Base-by-base conservation (phyloP, 108 stramenopile genomes). In the Chaetoceros muelleri region DNA sequence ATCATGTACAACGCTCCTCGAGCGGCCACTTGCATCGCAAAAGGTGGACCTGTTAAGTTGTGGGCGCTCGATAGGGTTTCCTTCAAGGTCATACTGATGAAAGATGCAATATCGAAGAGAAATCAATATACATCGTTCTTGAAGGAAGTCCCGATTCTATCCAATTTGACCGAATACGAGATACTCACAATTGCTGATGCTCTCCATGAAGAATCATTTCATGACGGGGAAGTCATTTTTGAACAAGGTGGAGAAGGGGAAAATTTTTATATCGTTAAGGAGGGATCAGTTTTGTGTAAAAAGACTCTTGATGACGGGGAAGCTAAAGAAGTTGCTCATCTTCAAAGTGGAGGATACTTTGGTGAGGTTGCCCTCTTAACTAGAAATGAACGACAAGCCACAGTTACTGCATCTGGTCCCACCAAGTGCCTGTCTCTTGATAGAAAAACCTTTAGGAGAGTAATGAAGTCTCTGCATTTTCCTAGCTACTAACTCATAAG, bases 221-320 rank as follows among this genome's bases (percentile, higher is more conserved):
- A 76, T 34, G 53, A 70, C 10, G 94, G 83, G 16, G 79, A 84
- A n/a, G 67, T 65, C 22, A 87, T 98, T 31, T 67, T 96, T 44
- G 61, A 74, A 22, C 79, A 95, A 56, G 97, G 97, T 19, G 95
- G 95, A 45, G 64, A 61, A 24, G 96, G 92, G 18, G 84, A 96
- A 55, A 74, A 74, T 26, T 92, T 95, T 53, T 90, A 85, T 70
- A 78, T 95, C 60, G 80, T 95, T 25, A 75, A 86, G 55, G 67
- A 67, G 57, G 95, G 93, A 3, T 57, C 57, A 20, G 77, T 95
- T 3, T 66, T 79, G 29, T 80, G 82, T 0, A 84, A 67, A 17
- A 72, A 72, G 40, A 71, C 69, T 24, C 81, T 65, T 0, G 66
- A 70, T 49, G n/a, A n/a, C n/a, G 78, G 78, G 19, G 61, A 60